Evolutionary conservation across 345 rosid species (phyloP), one percentile per base, ranked within the genome.

Genomic region (Balakata baccata): DNA sequence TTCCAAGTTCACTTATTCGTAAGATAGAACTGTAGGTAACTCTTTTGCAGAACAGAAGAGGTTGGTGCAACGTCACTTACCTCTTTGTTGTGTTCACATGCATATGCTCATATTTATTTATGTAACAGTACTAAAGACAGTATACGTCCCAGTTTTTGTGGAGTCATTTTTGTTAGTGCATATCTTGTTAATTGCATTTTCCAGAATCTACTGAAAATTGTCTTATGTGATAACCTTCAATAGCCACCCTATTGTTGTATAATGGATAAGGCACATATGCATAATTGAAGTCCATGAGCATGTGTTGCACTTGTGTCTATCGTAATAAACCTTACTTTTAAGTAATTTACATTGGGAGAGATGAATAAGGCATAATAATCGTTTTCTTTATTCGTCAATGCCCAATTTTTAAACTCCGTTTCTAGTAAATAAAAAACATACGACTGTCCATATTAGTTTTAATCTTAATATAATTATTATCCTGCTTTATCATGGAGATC

Each of bases 401-500:
- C 20, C 16, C 4, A 45, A 3, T 68, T 54, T 54, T 34, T 70
- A 70, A 29, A 29, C 34, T 29, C 18, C 12, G 20, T 7, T 23
- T 25, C 6, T 16, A 6, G 16, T 54, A 6, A 23, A 5, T 9
- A 56, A 41, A 50, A 39, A 70, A 13, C 73, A 70, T n/a, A n/a
- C 22, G 17, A 22, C 54, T 23, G 22, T 57, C 16, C 37, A 5
- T 22, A 63, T 22, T 34, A 43, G 58, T 10, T 56, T 10, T 41
- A 22, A 39, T 43, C 54, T 10, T 69, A 29, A 29, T 29, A 13
- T 64, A 61, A 64, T 50, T 34, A 34, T 61, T 71, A 34, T 17
- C 49, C 49, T 69, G 62, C 13, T 60, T 7, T 59, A 4, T 45
- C 53, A 45, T 17, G 74, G 14, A 65, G 66, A 64, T 68, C 22